Conservation (phyloP, 805 yeast genomes). For the Clavispora santaluciae region DNA sequence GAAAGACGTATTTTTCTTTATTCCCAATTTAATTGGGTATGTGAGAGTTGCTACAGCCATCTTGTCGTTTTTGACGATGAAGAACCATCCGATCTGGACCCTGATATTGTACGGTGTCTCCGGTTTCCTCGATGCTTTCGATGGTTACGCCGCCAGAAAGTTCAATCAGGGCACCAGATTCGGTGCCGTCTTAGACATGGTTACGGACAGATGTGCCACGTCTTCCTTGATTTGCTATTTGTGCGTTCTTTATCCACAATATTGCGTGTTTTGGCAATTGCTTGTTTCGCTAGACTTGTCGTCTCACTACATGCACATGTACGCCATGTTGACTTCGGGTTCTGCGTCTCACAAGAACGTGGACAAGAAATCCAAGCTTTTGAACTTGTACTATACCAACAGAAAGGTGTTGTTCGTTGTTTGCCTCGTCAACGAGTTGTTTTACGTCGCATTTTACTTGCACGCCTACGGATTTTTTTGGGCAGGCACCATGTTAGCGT, state of each 20-base stretch:
- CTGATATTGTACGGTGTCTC: constrained; percentile 76
- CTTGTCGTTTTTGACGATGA: constrained; percentile 77
- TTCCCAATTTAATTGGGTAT: constrained; percentile 92
- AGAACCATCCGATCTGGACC: constrained; percentile 74
- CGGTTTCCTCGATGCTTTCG: constrained; percentile 91
- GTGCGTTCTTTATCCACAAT: constrained; percentile 72
- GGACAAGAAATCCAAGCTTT: constrained; percentile 63
- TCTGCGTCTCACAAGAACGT: constrained; percentile 80
- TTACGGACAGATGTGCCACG: constrained; percentile 96
- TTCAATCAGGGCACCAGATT: constrained; percentile 84
- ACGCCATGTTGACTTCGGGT: constrained; percentile 81
- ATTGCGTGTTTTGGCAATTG: constrained; percentile 69
- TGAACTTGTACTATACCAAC: constrained; percentile 84
- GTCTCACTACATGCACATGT: constrained; percentile 98
- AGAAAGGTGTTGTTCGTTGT: constrained; percentile 77
- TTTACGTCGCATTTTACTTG: constrained; percentile 84
- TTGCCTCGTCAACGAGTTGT: constrained; percentile 90
- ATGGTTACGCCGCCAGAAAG: constrained; percentile 90
- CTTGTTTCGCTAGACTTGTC: constrained; percentile 83
- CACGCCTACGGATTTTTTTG: constrained; percentile 60
- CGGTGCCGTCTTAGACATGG: constrained; percentile 98
- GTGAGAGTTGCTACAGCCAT: constrained; percentile 77
- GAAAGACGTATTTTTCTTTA: constrained; percentile 59
- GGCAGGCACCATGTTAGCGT: constrained; percentile 55
- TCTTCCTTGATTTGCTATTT: constrained; percentile 86